Evolutionary conservation across 495 filamentous ascomycete genomes (phyloP), one percentile per base, ranked within the genome.

Genomic region (Talaromyces adpressus): DNA sequence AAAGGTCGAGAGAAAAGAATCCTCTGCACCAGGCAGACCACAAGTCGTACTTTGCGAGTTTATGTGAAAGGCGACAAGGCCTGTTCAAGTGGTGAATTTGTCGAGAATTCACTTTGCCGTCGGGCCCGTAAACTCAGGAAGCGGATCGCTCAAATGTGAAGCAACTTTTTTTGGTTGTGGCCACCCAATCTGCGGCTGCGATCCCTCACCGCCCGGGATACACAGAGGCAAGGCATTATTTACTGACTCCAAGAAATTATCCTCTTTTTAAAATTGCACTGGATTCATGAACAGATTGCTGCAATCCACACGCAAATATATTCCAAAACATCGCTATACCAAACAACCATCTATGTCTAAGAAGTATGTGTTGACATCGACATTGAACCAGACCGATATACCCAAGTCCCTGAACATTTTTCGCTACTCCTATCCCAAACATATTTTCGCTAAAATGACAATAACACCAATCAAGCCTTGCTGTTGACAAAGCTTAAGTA

Each of bases 401-500:
- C 51, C 9, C 14, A 25, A 25, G 11, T 29, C 58, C 39, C 39
- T n/a, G 39, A 45, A 45, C 39, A 45, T 45, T 32, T 20, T 18
- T 34, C 30, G 30, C 27, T 59, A 25, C 23, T 16, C 58, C 32
- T 18, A 20, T 49, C 14, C 36, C 14, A 41, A 41, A 41, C 36
- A 41, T 12, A 51, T 47, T 61, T 45, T 49, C 41, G 58, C 27
- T 36, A 54, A 60, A 58, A 34, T n/a, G 52, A 49, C 34, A 63
- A 45, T n/a, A n/a, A 25, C 57, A 64, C 67, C 59, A 2, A 64
- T 71, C 68, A 51, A 74, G 51, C 76, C 29, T 78, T 75, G 63
- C 81, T 93, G 76, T 93, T 96, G 64, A 95, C 77, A 71, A 83
- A 87, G 75, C 92, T 97, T 58, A 98, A 75, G 73, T 97, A 94